Evolutionary conservation across 2,329 filamentous ascomycete species (phyloP).

Genomic region (Fusarium sp.): DNA sequence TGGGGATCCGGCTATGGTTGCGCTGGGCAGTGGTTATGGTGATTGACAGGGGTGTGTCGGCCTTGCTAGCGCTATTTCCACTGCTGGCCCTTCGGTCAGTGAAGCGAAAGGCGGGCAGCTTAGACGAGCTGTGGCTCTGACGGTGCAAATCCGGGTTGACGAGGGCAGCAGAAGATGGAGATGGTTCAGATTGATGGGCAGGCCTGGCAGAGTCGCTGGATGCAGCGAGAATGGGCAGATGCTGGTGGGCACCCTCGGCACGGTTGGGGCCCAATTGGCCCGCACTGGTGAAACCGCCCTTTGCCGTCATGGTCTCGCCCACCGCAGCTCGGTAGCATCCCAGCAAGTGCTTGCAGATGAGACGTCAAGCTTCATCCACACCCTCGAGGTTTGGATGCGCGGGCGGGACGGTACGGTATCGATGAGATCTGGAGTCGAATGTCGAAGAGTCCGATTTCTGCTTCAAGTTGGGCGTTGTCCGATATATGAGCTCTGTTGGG

Average conservation of each 20-base stretch:
- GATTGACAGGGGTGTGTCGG: conserved; percentile 27
- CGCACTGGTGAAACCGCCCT: conserved; percentile 45
- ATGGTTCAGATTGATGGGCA: conserved; percentile 30
- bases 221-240: conserved; percentile 23
- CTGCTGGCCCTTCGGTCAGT: conserved; percentile 56
- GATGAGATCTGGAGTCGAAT: neutral
- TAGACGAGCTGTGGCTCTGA: conserved; percentile 66
- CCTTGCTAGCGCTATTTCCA: conserved; percentile 39
- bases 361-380: conserved; percentile 27
- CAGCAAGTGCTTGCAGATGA: conserved; percentile 41
- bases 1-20: conserved; percentile 27
- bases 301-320: conserved; percentile 44
- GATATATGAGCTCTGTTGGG: neutral
- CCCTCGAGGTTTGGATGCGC: conserved; percentile 2
- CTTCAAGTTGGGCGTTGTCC: neutral
- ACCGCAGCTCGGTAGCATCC: conserved; percentile 40
- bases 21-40: conserved; percentile 21
- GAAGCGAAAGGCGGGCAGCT: conserved; percentile 66
- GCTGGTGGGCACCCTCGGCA: conserved; percentile 33
- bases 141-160: conserved; percentile 58
- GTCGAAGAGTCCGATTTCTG: neutral
- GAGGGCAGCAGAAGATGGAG: conserved; percentile 20
- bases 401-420: neutral
- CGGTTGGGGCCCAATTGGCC: conserved; percentile 37
- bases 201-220: conserved; percentile 22